Base-by-base conservation (phyloP, 805 yeast species). In the Candida michaelii region DNA sequence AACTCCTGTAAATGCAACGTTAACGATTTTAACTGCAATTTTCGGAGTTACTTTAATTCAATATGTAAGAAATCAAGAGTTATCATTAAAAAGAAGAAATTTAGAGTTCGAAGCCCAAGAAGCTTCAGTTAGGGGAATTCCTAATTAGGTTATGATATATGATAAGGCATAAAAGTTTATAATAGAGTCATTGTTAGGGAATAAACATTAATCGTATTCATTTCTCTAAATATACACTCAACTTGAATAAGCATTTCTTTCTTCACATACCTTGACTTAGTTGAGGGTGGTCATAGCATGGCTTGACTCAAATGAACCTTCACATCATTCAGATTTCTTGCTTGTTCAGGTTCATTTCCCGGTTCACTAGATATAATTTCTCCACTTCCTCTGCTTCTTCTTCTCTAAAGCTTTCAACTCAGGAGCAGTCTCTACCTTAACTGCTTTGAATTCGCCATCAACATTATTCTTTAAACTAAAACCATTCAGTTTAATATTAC, bases 81-180 rank as follows among this genome's bases (percentile, higher is more conserved):
- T 51, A 45, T 43, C 53, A 45, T 59, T 82, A 37, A 69, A 71
- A 32, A 74, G 87, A 52, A 66, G 67, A 37, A 71, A 65, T 37
- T 60, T 85, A 32, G 84, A 83, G 49, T 59, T 65, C 29, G 89
- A 84, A 53, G 90, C 91, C 3, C 78, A 76, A 52, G 71, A 67
- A 36, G 85, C 86, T 19, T 69, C 76, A 11, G 67, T 65, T 16
- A 55, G 70, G 43, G 69, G 63, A 14, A 62, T 79, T 37, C 82
- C 81, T 4, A 62, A 64, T 31, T 57, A 56, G 36, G 4, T 21
- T 21, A 8, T 8, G 14, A 29, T 33, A 11, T 21, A 15, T 21
- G 29, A 33, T 33, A 21, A 21, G 23, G 8, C 23, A 21, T 21
- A 8, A 8, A 21, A 21, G 8, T 6, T 8, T 5, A 21, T 8